Base-by-base conservation (phyloP, 1,139 yeast genomes). In the Kodamaea fungicola region DNA sequence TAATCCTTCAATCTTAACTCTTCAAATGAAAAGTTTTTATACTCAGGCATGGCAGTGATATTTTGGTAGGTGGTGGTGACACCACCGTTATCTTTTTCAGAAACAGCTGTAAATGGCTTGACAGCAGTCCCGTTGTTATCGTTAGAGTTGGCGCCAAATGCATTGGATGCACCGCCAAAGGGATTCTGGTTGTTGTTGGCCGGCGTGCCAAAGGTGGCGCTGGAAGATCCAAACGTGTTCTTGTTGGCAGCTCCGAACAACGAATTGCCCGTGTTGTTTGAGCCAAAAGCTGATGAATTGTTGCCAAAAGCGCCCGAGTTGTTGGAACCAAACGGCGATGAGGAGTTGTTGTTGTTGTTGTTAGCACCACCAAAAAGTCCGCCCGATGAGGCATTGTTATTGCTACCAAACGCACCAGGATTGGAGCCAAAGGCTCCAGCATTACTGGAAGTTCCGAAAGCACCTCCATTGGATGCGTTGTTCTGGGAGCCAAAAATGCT, bases 1-100 rank as follows among this genome's bases (percentile, higher is more conserved):
- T 92, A 92, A 62, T 92, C 99, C 59, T 85, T 92, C 50, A 77
- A 67, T 58, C 99, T 76, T 61, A 92, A 74, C 59, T 92, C 98
- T 59, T 90, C 97, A 52, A 83, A 77, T 1, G 96, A 85, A 52
- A 64, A 86, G 52, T 80, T 80, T 48, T 75, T 73, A 58, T 92
- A 92, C 54, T 88, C 95, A 9, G 95, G 96, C 97, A 92, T 90
- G 30, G 87, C 76, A 13, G 85, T 70, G 44, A 94, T 81, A 50
- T 80, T 81, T 57, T 90, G 89, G 60, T 74, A 92, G 33, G 74
- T 63, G 49, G 76, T 80, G 25, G 78, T 76, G 1, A 74, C 67
- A 33, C 79, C 68, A 3, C 77, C 67, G 12, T 80, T 62, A 52
- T 92, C 98, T 55, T 85, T 86, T 56, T 92, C 97, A 30, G 71